A percentile compares a stretch with the other conserved stretches of the same genome.
Conservation (phyloP, 352 stramenopile genomes). For the Phytophthora ohioensis region DNA sequence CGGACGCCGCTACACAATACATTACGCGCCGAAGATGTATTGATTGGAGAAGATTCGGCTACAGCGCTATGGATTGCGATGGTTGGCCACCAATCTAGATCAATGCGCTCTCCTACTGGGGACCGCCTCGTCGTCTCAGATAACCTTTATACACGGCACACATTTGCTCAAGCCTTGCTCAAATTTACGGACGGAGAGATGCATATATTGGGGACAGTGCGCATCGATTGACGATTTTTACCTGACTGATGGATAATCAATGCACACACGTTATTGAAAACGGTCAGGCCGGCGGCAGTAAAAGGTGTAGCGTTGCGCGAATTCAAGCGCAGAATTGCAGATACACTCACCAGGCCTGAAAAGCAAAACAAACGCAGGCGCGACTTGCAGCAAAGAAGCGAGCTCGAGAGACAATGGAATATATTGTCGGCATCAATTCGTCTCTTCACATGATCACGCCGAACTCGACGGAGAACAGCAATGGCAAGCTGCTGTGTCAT, state of each 20-base stretch:
- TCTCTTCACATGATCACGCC: constrained; percentile 20
- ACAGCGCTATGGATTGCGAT: constrained; percentile 18
- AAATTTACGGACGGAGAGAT: constrained; percentile 24
- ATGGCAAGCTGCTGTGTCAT: constrained; percentile 14
- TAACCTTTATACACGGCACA: constrained; percentile 26
- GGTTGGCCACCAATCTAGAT: not conserved
- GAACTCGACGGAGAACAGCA: constrained; percentile 15
- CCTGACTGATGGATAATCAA: constrained; percentile 24
- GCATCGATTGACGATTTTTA: constrained; percentile 27
- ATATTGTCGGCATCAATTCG: constrained; percentile 7
- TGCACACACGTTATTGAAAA: constrained; percentile 4
- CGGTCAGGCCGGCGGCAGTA: not conserved
- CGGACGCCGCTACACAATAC: constrained; percentile 5
- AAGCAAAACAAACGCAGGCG: not conserved
- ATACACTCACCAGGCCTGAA: not conserved
- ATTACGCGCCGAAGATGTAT: not conserved
- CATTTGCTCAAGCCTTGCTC: constrained; percentile 10
- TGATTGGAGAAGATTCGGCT: not conserved
- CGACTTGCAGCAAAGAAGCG: not conserved
- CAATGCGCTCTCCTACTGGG: constrained; percentile 1
- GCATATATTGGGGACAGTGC: constrained; percentile 14
- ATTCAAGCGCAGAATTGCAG: constrained; percentile 1
- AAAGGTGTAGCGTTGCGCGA: constrained; percentile 7
- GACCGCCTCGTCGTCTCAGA: constrained; percentile 17
- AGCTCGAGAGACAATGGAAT: not conserved